phyloP scores from a whole-genome alignment of 768 basidiomycete genomes.

The Daedaleopsis sinensis region DNA sequence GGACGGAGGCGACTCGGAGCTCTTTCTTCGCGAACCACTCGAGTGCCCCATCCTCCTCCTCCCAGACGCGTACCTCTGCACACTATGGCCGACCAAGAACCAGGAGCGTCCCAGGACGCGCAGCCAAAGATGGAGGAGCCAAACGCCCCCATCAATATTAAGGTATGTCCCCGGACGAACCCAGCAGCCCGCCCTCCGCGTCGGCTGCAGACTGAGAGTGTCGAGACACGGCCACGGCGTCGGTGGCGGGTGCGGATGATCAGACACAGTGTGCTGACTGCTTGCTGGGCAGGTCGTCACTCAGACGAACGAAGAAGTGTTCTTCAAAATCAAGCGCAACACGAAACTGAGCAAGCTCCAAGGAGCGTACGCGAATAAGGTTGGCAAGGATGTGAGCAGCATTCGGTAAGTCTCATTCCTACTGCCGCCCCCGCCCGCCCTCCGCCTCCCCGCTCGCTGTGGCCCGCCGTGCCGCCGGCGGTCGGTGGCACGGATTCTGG shows the following conservation, averaged over 20 bases:
- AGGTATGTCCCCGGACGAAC: slow-evolving; percentile 46
- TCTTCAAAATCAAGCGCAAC: slow-evolving; percentile 95
- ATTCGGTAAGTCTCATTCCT: slow-evolving; percentile 74
- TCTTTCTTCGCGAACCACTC: slow-evolving; percentile 12
- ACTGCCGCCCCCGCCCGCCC: too few species aligned
- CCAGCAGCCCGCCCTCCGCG: too few species aligned
- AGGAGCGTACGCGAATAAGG: slow-evolving; percentile 89
- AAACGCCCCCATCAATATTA: slow-evolving; percentile 76
- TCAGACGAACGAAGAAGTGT: slow-evolving; percentile 83
- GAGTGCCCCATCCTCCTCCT: not conserved
- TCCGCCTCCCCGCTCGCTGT: too few species aligned
- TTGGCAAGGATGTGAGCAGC: slow-evolving; percentile 84
- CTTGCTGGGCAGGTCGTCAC: slow-evolving; percentile 61
- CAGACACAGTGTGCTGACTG: not conserved
- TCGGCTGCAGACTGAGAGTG: too few species aligned
- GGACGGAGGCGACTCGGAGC: not conserved
- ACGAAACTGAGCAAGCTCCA: slow-evolving; percentile 93
- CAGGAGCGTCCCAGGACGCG: slow-evolving; percentile 42
- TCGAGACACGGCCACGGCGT: not conserved
- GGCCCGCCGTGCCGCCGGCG: not conserved
- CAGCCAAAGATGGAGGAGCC: slow-evolving; percentile 56
- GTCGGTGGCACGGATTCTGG: not conserved
- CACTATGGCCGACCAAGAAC: slow-evolving; percentile 59
- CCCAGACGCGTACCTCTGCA: slow-evolving; percentile 2
- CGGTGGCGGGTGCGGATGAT: slow-evolving; percentile 1